These are phyloP conservation scores for Amanita rimosa DNA, from an alignment of 768 basidiomycete genomes.

Conservation along the genomic window DNA sequence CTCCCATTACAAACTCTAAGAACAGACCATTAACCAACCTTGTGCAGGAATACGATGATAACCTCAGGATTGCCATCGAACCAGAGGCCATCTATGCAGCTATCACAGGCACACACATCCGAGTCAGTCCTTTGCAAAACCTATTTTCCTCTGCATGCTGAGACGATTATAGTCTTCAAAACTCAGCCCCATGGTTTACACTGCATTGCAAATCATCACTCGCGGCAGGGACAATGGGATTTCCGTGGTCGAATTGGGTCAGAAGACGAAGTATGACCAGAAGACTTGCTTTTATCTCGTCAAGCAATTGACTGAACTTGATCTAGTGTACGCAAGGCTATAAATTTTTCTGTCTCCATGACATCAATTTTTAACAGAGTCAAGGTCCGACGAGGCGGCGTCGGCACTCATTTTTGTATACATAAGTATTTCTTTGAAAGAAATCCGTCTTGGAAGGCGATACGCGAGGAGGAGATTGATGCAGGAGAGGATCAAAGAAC, in stretches of 20 bases:
- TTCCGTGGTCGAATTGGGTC: conserved; percentile 68
- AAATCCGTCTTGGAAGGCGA: conserved; percentile 65
- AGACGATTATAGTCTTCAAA: conserved; percentile 47
- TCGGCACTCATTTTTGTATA: conserved; percentile 68
- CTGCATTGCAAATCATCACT: conserved; percentile 75
- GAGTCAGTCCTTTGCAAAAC: conserved; percentile 37
- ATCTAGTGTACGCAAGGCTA: conserved; percentile 46
- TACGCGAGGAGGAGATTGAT: conserved; percentile 56
- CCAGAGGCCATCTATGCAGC: conserved; percentile 66
- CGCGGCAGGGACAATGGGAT: conserved; percentile 69
- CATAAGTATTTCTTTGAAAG: conserved; percentile 79
- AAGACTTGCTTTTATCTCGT: conserved; percentile 86
- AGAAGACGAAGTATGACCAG: conserved; percentile 73
- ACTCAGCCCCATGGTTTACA: conserved; percentile 78
- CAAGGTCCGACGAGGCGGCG: conserved; percentile 68
- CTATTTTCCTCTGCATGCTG: conserved; percentile 5
- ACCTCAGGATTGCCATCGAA: conserved; percentile 64
- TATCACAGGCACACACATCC: conserved; percentile 76
- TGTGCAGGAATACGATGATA: conserved; percentile 43
- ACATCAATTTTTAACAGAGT: conserved; percentile 27
- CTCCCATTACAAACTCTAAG: conserved; percentile 44
- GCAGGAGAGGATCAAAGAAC: conserved; percentile 24
- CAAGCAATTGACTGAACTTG: conserved; percentile 61
- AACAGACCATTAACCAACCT: conserved; percentile 46
- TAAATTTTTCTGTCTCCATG: background rate